Base-by-base conservation (phyloP, 2,329 filamentous ascomycete genomes). In the Amylocarpus encephaloides region DNA sequence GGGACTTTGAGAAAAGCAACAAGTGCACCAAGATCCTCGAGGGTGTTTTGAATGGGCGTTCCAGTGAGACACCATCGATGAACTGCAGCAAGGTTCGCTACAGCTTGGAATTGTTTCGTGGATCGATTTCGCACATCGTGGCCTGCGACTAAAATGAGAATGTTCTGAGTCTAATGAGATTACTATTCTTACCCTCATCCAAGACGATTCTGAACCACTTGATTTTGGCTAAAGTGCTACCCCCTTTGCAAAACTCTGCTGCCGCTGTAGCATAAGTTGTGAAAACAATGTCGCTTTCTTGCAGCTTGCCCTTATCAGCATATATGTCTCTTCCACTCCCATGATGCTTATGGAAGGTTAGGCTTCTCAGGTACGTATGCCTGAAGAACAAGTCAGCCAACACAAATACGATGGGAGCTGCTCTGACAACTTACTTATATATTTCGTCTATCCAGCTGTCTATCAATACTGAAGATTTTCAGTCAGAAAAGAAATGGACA, bases 91-190 rank as follows among this genome's bases (percentile, higher is more conserved):
- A 81, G 62, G 0, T 67, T 65, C 12, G 62, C 53, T 2, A 74
- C 72, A 1, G 73, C 68, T 1, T 65, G 67, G 53, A 73, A 68
- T 10, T 75, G 69, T 0, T 64, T 68, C 0, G 75, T 78, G 1
- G 69, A 64, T 18, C 67, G 69, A 0, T 70, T 70, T 15, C 77
- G 71, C 26, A 80, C 77, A 2, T 69, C 67, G 47, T 79, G 74
- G 1, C 75, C 76, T 76, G 43, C 29, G 15, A 48, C 1, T 13
- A 36, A 36, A 13, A 16, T 36, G 12, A 36, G 34, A 4, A 36
- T 13, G 30, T 18, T 19, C n/a, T n/a, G n/a, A n/a, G n/a, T n/a
- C n/a, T n/a, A n/a, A 10, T n/a, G 13, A 18, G 11, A 18, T 22
- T 43, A 10, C 12, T 13, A 16, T 22, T 10, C 18, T 46, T 64